Percentiles rank a stretch among this genome's conserved stretches.
These are phyloP conservation scores for Jamesozyma rosinii DNA, from an alignment of 805 yeast genomes.

Conservation along the genomic window DNA sequence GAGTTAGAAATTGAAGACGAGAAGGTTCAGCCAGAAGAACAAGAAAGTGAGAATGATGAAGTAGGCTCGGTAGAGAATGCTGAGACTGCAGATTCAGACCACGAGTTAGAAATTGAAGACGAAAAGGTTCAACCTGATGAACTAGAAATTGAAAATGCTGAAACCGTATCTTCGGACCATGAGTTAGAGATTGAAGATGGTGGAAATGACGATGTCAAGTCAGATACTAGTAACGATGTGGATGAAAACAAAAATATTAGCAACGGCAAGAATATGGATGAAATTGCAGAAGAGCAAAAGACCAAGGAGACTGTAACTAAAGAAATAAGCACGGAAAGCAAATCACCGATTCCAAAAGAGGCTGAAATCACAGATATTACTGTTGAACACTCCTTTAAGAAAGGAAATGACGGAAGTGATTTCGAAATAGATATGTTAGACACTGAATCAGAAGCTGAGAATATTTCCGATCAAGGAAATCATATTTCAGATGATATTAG, in stretches of 20 bases:
- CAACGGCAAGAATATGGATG: background rate
- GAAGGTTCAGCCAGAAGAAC: background rate
- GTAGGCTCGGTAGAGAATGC: background rate
- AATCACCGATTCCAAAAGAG: too few relatives aligned
- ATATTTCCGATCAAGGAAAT: too few relatives aligned
- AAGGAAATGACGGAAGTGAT: too few relatives aligned
- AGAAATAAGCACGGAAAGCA: background rate
- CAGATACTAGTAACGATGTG: background rate
- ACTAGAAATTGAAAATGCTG: background rate
- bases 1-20: background rate
- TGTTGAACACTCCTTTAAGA: too few relatives aligned
- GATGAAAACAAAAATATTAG: background rate
- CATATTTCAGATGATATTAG: too few relatives aligned
- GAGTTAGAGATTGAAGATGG: too few relatives aligned
- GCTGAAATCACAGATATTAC: too few relatives aligned
- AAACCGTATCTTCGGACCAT: background rate
- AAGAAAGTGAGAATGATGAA: background rate
- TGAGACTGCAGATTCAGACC: background rate
- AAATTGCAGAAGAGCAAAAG: background rate
- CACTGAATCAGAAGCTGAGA: too few relatives aligned
- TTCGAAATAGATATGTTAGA: too few relatives aligned
- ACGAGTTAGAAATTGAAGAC: background rate
- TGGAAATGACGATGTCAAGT: background rate
- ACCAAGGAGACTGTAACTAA: background rate
- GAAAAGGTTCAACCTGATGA: constrained; percentile 1